Conservation (phyloP, 345 rosid species). For the Melastoma malabathricum region DNA sequence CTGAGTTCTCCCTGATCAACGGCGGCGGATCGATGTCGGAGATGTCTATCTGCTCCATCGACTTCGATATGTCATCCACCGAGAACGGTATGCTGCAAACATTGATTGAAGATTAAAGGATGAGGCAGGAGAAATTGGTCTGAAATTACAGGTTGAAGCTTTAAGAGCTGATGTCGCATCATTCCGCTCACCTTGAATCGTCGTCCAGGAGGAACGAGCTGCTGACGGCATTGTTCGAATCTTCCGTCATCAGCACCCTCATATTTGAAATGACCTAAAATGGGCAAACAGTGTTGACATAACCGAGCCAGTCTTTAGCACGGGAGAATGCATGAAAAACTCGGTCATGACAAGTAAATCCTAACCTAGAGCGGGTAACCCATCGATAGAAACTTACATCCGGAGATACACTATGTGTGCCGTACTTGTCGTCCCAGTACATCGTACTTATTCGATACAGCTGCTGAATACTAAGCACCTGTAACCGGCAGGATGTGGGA, state of each 20-base stretch:
- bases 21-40: constrained; percentile 81
- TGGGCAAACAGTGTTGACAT: background rate
- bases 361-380: constrained; percentile 11
- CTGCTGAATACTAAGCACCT: constrained; percentile 85
- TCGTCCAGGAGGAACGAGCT: constrained; percentile 93
- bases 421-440: constrained; percentile 98
- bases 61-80: constrained; percentile 87
- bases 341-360: background rate
- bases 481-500: too few relatives aligned
- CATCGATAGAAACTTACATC: constrained; percentile 49
- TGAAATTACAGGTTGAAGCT: too few relatives aligned
- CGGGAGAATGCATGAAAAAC: background rate
- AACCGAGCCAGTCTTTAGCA: background rate
- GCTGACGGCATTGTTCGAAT: constrained; percentile 88
- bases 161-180: too few relatives aligned
- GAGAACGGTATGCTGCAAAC: constrained; percentile 97
- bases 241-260: constrained; percentile 95
- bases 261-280: constrained; percentile 71
- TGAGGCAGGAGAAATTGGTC: too few relatives aligned
- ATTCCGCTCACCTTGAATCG: constrained; percentile 85
- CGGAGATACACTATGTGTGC: constrained; percentile 73
- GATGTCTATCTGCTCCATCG: constrained; percentile 84
- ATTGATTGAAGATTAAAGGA: too few relatives aligned
- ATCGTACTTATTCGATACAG: constrained; percentile 78
- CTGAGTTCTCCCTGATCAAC: constrained; percentile 74